A percentile compares a stretch with the other conserved stretches of the same genome.
Evolutionary conservation across 2,329 filamentous ascomycete species (phyloP).

Genomic region (Nectriaceae sp.): DNA sequence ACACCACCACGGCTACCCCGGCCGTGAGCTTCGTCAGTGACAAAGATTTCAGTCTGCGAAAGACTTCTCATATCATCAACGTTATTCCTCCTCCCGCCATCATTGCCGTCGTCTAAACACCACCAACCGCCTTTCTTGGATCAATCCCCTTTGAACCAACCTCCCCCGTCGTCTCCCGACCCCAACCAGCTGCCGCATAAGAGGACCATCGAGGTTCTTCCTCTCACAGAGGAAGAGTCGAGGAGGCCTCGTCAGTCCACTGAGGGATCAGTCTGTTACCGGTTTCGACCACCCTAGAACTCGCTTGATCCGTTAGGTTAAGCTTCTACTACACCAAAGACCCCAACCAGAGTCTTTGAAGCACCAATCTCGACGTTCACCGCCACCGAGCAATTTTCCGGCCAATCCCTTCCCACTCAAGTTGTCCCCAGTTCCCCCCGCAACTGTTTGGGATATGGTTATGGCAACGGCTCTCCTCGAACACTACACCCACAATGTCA

Average conservation of each 20-base stretch:
- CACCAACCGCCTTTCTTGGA: slow-evolving; percentile 54
- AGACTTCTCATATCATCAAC: slow-evolving; percentile 69
- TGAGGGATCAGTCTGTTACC: slow-evolving; percentile 89
- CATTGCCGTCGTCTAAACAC: slow-evolving; percentile 48
- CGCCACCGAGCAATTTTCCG: slow-evolving; percentile 4
- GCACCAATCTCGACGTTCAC: slow-evolving; percentile 11
- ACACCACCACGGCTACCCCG: slow-evolving; percentile 60
- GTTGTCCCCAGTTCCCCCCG: slow-evolving; percentile 16
- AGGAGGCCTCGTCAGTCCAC: slow-evolving; percentile 94
- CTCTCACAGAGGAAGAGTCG: slow-evolving; percentile 99
- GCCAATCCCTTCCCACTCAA: slow-evolving; percentile 8
- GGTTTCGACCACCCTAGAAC: slow-evolving; percentile 95
- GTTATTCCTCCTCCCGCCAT: slow-evolving; percentile 59
- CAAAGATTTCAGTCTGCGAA: slow-evolving; percentile 69
- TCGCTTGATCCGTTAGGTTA: slow-evolving; percentile 33
- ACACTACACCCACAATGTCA: slow-evolving; percentile 51
- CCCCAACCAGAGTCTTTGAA: background rate
- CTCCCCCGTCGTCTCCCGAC: slow-evolving; percentile 58
- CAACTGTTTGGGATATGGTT: slow-evolving; percentile 58
- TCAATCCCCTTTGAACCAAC: slow-evolving; percentile 47
- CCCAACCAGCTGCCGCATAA: slow-evolving; percentile 98
- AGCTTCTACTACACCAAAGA: slow-evolving; percentile 11
- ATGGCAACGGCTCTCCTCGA: slow-evolving; percentile 64
- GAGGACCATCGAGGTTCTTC: slow-evolving; percentile 97
- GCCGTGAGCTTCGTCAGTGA: slow-evolving; percentile 65